Evolutionary conservation across 1,139 yeast genomes (phyloP).

Genomic region (Protomyces arabidopsidicola): DNA sequence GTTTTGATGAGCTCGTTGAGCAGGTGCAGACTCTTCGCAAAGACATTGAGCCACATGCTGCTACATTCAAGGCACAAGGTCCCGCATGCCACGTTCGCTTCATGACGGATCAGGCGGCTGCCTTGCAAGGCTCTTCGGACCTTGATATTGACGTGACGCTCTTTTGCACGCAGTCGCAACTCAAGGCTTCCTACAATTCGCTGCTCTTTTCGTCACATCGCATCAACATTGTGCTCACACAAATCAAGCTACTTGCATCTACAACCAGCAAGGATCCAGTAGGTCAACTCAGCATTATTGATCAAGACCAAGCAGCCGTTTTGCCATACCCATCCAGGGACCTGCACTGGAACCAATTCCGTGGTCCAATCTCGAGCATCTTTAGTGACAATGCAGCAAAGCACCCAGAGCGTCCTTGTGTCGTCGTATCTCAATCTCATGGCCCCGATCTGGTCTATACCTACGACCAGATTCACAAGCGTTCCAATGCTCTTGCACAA

Average conservation of each 20-base stretch:
- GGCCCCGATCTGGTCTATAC: constrained; percentile 50
- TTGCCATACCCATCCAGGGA: constrained; percentile 86
- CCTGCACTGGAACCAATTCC: constrained; percentile 82
- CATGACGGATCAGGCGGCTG: constrained; percentile 1
- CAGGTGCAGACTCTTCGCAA: not conserved
- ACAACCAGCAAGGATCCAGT: constrained; percentile 44
- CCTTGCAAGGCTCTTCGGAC: constrained; percentile 44
- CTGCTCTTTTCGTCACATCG: constrained; percentile 68
- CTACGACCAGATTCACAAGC: constrained; percentile 80
- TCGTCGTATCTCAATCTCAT: constrained; percentile 80
- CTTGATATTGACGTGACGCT: constrained; percentile 49
- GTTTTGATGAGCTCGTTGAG: not conserved
- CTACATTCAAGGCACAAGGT: not conserved
- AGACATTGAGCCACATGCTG: constrained; percentile 1
- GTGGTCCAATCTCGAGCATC: constrained; percentile 95
- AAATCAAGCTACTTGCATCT: constrained; percentile 45
- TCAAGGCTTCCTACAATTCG: constrained; percentile 53
- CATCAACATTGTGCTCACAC: constrained; percentile 60
- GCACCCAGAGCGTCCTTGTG: constrained; percentile 83
- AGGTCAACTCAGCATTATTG: constrained; percentile 62
- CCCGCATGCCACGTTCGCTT: constrained; percentile 2
- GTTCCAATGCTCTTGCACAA: constrained; percentile 92
- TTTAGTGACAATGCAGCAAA: constrained; percentile 76
- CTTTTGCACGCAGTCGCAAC: not conserved
- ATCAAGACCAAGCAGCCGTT: constrained; percentile 52